A percentile compares a stretch with the other conserved stretches of the same genome.
These are phyloP conservation scores for Annulohypoxylon bovei DNA, from an alignment of 495 filamentous ascomycete genomes.

Conservation along the genomic window DNA sequence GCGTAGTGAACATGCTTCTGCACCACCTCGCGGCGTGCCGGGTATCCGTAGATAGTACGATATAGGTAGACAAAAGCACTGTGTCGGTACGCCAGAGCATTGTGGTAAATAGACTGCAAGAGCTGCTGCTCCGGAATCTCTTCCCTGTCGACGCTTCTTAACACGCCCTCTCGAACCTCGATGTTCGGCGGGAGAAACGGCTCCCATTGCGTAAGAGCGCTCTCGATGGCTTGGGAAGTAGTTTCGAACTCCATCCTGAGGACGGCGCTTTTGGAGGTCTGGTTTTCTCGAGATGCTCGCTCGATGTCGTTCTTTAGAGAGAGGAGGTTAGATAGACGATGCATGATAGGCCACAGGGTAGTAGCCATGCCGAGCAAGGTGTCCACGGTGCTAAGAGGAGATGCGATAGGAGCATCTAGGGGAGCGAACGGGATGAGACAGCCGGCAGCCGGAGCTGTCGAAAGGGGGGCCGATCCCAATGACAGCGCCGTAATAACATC, in stretches of 20 bases:
- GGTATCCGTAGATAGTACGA: slow-evolving; percentile 60
- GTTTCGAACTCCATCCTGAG: slow-evolving; percentile 65
- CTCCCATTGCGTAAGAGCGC: slow-evolving; percentile 64
- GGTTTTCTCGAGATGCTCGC: slow-evolving; percentile 47
- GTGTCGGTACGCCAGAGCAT: slow-evolving; percentile 70
- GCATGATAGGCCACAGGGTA: slow-evolving; percentile 70
- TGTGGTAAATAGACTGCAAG: slow-evolving; percentile 64
- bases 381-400: slow-evolving; percentile 62
- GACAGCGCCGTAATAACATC: slow-evolving; percentile 71
- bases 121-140: slow-evolving; percentile 45
- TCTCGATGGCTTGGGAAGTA: slow-evolving; percentile 64
- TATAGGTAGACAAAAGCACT: slow-evolving; percentile 70
- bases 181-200: slow-evolving; percentile 53
- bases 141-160: slow-evolving; percentile 13
- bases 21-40: slow-evolving; percentile 57
- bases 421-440: slow-evolving; percentile 58
- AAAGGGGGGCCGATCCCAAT: slow-evolving; percentile 66
- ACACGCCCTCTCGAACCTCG: slow-evolving; percentile 16
- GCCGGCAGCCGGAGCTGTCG: slow-evolving; percentile 58
- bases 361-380: slow-evolving; percentile 70
- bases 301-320: slow-evolving; percentile 62
- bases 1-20: slow-evolving; percentile 61
- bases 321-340: slow-evolving; percentile 65
- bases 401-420: slow-evolving; percentile 54
- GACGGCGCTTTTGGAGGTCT: slow-evolving; percentile 59